Base-by-base conservation (phyloP, 2,329 filamentous ascomycete genomes). In the Boeremia lycopersici region DNA sequence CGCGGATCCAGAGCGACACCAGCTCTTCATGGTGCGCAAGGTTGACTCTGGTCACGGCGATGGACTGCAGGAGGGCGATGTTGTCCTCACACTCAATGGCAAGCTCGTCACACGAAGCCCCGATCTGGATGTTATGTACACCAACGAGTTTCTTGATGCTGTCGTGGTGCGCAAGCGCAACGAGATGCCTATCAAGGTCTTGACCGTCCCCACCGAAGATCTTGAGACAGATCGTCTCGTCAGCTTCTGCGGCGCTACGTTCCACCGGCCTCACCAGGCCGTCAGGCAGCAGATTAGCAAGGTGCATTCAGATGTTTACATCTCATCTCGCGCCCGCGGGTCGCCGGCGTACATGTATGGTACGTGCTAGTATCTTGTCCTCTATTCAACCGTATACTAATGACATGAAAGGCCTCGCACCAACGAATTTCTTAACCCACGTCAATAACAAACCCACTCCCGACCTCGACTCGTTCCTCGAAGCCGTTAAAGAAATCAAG, bases 11-110 rank as follows among this genome's bases (percentile, higher is more conserved):
- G 88, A 95, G 45, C 90, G 92, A 53, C 95, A 99, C 72, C 95
- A 99, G 77, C 85, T 99, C 33, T 99, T 99, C 80, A 97, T 99
- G 90, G 91, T 99, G 28, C 89, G 91, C 67, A 99, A 99, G 78
- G 88, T 96, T 57, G 81, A 89, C 65, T 87, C 86, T 40, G 84
- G 84, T 19, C 83, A 74, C 66, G 76, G 77, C n/a, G 81, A 83
- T 43, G 84, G 87, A 13, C 82, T 99, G 13, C 82, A 90, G 28
- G 96, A 99, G 78, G 92, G 93, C 45, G 95, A 99, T 71, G 89
- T 99, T 47, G 87, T 99, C 53, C 83, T 99, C 56, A 96, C 91
- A 0, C 80, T 99, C 41, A 97, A 98, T 74, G 90, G 85, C 64
- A 90, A 93, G 70, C 87, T 98, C 59, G 93, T 98, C 76, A 99